Percentiles rank a stretch among this genome's conserved stretches.
These are phyloP conservation scores for Cladosporium austrohemisphaericum DNA, from an alignment of 2,329 filamentous ascomycete species.

Conservation along the genomic window DNA sequence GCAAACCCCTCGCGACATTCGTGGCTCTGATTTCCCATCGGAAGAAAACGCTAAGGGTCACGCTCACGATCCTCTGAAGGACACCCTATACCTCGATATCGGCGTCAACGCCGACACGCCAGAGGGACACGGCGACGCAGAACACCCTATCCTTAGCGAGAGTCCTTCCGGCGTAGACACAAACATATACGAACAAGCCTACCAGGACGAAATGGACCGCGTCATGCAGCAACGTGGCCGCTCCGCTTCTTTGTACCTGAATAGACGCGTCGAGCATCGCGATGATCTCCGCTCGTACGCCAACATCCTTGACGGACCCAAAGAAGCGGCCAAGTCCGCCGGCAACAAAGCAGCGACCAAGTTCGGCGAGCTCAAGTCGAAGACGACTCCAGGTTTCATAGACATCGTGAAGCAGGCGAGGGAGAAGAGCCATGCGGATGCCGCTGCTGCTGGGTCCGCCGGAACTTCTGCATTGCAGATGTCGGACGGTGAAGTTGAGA, in stretches of 20 bases:
- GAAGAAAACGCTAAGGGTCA: slow-evolving; percentile 52
- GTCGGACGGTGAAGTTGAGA: not conserved
- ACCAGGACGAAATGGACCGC: slow-evolving; percentile 73
- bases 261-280: slow-evolving; percentile 46
- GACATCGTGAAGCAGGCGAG: slow-evolving; percentile 9
- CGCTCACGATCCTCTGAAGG: slow-evolving; percentile 61
- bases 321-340: slow-evolving; percentile 8
- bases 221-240: slow-evolving; percentile 55
- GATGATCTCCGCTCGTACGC: slow-evolving; percentile 35
- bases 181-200: slow-evolving; percentile 84
- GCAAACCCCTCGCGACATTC: slow-evolving; percentile 4
- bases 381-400: not conserved
- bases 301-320: slow-evolving; percentile 22
- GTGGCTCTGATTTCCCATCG: slow-evolving; percentile 32
- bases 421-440: slow-evolving; percentile 9
- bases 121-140: slow-evolving; percentile 23
- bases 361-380: not conserved
- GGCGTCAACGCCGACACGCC: slow-evolving; percentile 45
- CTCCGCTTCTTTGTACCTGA: slow-evolving; percentile 56
- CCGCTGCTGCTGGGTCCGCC: not conserved
- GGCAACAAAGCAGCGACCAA: slow-evolving; percentile 6
- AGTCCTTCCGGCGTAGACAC: slow-evolving; percentile 81
- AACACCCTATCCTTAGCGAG: slow-evolving; percentile 62
- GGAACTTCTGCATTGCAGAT: not conserved
- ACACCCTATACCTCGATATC: slow-evolving; percentile 70